Evolutionary conservation across 306 rosid genomes (phyloP).

Genomic region (Quercus cerris): DNA sequence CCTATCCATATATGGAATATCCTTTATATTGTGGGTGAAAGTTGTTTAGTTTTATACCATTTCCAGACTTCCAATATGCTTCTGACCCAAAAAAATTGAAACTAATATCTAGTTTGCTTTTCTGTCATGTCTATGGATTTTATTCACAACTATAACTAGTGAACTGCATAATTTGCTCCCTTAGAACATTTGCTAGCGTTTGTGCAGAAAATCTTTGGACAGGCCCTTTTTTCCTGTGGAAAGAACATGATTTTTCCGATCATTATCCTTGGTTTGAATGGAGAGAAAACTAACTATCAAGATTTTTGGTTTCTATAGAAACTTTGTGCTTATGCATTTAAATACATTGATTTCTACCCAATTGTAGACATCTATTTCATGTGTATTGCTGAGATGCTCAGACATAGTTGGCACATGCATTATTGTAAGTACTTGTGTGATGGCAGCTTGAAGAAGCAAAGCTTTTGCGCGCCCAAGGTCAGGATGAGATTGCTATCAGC

Average conservation of each 20-base stretch:
- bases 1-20: not conserved
- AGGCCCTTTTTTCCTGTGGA: not conserved
- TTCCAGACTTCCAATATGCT: not conserved
- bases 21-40: not conserved
- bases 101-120: not conserved
- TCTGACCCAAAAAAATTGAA: not conserved
- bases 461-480: conserved; percentile 93
- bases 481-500: conserved; percentile 84
- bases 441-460: conserved; percentile 96
- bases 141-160: not conserved
- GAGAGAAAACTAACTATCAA: not conserved
- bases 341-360: not conserved
- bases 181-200: not conserved
- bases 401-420: not conserved
- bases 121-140: not conserved
- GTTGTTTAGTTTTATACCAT: not conserved
- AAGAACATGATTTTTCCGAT: not conserved
- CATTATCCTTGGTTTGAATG: not conserved
- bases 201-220: not conserved
- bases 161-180: not conserved
- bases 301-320: not conserved
- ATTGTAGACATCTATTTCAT: not conserved
- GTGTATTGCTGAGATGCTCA: conserved; percentile 3
- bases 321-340: not conserved
- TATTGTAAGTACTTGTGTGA: conserved; percentile 14